Evolutionary conservation across 495 filamentous ascomycete species (phyloP).

Genomic region (Massariosphaeria phaeospora): DNA sequence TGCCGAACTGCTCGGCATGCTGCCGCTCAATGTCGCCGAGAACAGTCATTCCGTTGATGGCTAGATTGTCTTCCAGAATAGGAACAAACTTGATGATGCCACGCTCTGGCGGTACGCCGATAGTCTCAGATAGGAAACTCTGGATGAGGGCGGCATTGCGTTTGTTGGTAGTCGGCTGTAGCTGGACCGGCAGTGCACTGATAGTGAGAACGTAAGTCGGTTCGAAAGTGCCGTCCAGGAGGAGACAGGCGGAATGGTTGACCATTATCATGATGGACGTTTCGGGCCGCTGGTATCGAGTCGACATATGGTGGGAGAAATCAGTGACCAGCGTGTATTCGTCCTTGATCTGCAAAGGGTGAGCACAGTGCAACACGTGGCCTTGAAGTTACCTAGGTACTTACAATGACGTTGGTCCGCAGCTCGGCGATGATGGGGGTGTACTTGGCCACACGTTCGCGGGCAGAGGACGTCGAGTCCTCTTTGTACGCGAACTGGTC

Average conservation of each 20-base stretch:
- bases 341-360: constrained; percentile 51
- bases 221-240: constrained; percentile 68
- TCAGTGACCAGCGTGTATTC: constrained; percentile 66
- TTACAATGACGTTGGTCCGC: constrained; percentile 76
- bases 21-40: constrained; percentile 59
- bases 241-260: constrained; percentile 67
- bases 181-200: constrained; percentile 59
- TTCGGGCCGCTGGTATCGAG: constrained; percentile 66
- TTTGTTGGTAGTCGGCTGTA: constrained; percentile 74
- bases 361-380: constrained; percentile 8
- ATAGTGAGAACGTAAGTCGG: constrained; percentile 78
- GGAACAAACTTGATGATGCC: constrained; percentile 69
- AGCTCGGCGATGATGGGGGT: constrained; percentile 74
- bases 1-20: constrained; percentile 38
- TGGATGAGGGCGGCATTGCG: constrained; percentile 75
- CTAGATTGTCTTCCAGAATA: constrained; percentile 64
- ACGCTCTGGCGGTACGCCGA: constrained; percentile 58
- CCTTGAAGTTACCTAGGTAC: constrained; percentile 32
- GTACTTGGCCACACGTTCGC: constrained; percentile 57
- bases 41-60: constrained; percentile 63
- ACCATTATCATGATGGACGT: constrained; percentile 67
- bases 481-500: constrained; percentile 57
- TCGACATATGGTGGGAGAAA: constrained; percentile 63
- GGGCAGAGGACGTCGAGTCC: constrained; percentile 43
- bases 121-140: constrained; percentile 58